phyloP scores from a whole-genome alignment of 495 filamentous ascomycete genomes.

The Halenospora varia region DNA sequence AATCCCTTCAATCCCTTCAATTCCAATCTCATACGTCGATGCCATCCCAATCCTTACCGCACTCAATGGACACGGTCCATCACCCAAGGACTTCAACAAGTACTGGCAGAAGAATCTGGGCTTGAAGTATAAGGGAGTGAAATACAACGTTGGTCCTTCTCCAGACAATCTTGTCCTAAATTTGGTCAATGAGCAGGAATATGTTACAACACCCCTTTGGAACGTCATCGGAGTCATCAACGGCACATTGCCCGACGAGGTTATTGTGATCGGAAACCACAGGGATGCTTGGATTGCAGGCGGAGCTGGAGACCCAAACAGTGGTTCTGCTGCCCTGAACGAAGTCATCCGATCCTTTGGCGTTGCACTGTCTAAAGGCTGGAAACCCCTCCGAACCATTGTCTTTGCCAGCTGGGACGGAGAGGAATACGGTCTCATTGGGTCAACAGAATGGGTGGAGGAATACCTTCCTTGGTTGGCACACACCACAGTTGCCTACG shows the following conservation, averaged over 20 bases:
- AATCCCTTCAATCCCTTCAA: conserved; percentile 83
- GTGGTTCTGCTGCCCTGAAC: conserved; percentile 83
- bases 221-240: conserved; percentile 94
- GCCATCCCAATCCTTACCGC: conserved; percentile 81
- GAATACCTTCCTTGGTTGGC: conserved; percentile 86
- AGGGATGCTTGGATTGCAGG: conserved; percentile 92
- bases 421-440: conserved; percentile 88
- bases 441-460: conserved; percentile 94
- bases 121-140: conserved; percentile 74
- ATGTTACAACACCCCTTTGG: conserved; percentile 86
- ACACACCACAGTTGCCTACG: conserved; percentile 73
- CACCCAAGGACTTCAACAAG: conserved; percentile 70
- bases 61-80: conserved; percentile 82
- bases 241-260: conserved; percentile 81
- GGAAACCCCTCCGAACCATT: conserved; percentile 87
- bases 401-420: conserved; percentile 96
- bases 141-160: conserved; percentile 90
- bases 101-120: conserved; percentile 68
- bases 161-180: conserved; percentile 73
- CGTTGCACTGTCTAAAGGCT: conserved; percentile 70
- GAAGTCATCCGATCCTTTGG: conserved; percentile 84
- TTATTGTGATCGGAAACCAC: conserved; percentile 91
- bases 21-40: conserved; percentile 87
- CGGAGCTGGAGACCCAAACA: conserved; percentile 83
- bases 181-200: conserved; percentile 83